phyloP scores from a whole-genome alignment of 1,139 yeast species.

The Zygotorulaspora mrakii region DNA sequence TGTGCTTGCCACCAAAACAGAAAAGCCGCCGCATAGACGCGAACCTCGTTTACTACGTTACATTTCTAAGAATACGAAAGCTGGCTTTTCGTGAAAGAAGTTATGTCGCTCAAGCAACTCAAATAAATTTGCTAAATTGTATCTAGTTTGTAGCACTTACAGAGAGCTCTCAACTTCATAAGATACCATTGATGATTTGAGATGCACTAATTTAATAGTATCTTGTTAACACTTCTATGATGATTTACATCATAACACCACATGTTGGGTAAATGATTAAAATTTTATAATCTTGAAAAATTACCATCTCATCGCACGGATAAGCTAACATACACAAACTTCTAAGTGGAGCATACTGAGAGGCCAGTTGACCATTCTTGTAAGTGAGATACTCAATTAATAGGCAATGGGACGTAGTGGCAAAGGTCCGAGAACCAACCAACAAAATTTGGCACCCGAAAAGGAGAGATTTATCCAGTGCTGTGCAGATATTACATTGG shows the following conservation, averaged over 20 bases:
- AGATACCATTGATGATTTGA: too few species aligned
- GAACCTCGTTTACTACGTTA: neutral
- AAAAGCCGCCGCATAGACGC: neutral
- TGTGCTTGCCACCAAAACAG: constrained; percentile 2
- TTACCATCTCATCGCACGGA: constrained; percentile 4
- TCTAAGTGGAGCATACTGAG: neutral
- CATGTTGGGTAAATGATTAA: constrained; percentile 2
- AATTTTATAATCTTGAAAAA: constrained; percentile 4
- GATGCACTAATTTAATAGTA: too few species aligned
- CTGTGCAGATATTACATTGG: constrained; percentile 88
- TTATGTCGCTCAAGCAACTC: too few species aligned
- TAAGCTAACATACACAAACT: neutral
- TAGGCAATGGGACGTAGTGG: constrained; percentile 36
- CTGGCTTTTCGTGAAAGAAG: too few species aligned
- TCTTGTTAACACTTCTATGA: too few species aligned
- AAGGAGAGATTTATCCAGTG: constrained; percentile 90
- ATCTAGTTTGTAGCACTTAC: too few species aligned
- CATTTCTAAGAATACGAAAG: neutral
- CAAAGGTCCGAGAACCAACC: constrained; percentile 40
- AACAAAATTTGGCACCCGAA: constrained; percentile 71
- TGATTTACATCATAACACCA: constrained; percentile 6
- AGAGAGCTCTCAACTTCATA: too few species aligned
- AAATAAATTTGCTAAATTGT: too few species aligned
- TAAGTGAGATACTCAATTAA: neutral
- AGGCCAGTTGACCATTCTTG: too few species aligned